A percentile compares a stretch with the other conserved stretches of the same genome.
These are phyloP conservation scores for Fusarium irregulare DNA, from an alignment of 2,329 filamentous ascomycete species.

Conservation along the genomic window DNA sequence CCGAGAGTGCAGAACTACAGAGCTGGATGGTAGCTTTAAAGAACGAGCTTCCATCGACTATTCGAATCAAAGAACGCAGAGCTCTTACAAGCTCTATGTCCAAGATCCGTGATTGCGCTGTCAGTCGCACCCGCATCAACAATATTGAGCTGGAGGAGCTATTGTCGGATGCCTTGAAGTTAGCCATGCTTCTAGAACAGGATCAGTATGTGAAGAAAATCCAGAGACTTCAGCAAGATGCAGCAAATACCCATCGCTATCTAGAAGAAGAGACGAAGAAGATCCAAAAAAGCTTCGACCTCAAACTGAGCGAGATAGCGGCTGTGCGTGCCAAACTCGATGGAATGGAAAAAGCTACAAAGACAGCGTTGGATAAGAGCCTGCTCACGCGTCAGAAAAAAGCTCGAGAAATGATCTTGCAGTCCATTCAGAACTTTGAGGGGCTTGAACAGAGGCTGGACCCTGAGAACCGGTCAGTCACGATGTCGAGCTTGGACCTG, in stretches of 20 bases:
- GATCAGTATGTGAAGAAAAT: accelerated
- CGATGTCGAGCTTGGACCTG: background rate
- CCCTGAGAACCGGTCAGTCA: accelerated
- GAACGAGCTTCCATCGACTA: accelerated
- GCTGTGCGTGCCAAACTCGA: background rate
- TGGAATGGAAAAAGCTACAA: background rate
- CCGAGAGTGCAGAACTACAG: background rate
- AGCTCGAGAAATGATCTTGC: background rate
- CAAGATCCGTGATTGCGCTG: background rate
- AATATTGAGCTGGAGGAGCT: accelerated
- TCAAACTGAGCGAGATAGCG: background rate
- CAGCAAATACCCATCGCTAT: accelerated
- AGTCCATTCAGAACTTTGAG: background rate
- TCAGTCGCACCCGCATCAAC: background rate
- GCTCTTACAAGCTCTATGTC: accelerated
- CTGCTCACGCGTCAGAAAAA: background rate
- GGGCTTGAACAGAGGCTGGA: background rate
- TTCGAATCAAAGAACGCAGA: accelerated
- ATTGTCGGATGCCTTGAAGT: accelerated
- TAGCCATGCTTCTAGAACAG: accelerated
- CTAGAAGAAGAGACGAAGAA: background rate
- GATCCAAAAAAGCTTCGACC: accelerated
- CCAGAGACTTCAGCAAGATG: accelerated
- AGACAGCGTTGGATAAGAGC: accelerated
- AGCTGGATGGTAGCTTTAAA: background rate